Evolutionary conservation across 371 early-diverging fungal genomes (phyloP).

Genomic region (Circinella minor): DNA sequence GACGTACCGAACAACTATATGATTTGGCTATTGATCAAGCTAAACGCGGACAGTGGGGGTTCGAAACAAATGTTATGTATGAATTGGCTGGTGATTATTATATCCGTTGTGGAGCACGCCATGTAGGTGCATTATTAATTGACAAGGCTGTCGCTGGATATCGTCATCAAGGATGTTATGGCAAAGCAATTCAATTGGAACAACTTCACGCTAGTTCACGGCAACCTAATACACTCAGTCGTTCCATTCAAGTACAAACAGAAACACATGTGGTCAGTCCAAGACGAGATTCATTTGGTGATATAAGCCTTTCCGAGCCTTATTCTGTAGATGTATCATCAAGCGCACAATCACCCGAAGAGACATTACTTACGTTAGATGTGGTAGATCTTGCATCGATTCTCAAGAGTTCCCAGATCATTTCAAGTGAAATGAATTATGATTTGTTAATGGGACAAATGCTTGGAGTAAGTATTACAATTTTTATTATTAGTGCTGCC

Average conservation of each 20-base stretch:
- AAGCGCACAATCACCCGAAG: conserved; percentile 32
- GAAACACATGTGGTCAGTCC: conserved; percentile 23
- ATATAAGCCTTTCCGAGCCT: conserved; percentile 29
- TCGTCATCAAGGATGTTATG: conserved; percentile 40
- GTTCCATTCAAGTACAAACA: conserved; percentile 32
- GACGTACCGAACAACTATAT: conserved; percentile 33
- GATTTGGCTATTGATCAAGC: conserved; percentile 45
- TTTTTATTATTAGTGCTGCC: too few relatives aligned
- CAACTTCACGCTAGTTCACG: conserved; percentile 7
- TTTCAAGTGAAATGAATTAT: conserved; percentile 61
- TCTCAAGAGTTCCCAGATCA: conserved; percentile 54
- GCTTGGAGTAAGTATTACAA: conserved; percentile 31
- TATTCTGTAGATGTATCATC: conserved; percentile 23
- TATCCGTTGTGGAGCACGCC: conserved; percentile 27
- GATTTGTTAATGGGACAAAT: conserved; percentile 55
- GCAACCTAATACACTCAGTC: conserved; percentile 3
- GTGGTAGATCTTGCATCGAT: conserved; percentile 54
- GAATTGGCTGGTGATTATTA: conserved; percentile 50
- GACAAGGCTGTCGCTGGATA: conserved; percentile 40
- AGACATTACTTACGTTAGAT: conserved; percentile 46
- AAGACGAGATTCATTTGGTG: conserved; percentile 27
- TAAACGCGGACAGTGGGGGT: conserved; percentile 37
- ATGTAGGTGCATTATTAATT: conserved; percentile 34
- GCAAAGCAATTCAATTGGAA: conserved; percentile 38
- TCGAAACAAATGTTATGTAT: conserved; percentile 39